Conservation (phyloP, 495 filamentous ascomycete species). For the Elasticomyces elasticus region DNA sequence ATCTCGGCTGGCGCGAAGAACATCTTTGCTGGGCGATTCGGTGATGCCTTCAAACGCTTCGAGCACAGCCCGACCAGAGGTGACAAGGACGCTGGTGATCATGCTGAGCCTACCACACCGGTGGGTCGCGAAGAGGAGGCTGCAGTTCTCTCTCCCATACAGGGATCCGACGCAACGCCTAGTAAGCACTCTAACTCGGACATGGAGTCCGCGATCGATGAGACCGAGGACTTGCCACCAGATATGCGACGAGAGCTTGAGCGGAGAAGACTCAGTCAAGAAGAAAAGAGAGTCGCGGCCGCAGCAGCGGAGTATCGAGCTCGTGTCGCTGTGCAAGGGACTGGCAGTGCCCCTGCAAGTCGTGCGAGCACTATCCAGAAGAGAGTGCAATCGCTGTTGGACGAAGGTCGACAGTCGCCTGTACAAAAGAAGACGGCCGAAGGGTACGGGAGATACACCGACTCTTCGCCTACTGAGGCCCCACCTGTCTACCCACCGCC, state of each 20-base stretch:
- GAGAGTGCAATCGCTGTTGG: conserved; percentile 76
- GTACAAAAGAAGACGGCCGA: conserved; percentile 57
- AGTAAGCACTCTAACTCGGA: conserved; percentile 59
- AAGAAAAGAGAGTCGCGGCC: conserved; percentile 83
- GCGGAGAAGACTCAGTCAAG: conserved; percentile 68
- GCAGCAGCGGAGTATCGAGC: conserved; percentile 86
- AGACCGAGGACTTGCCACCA: conserved; percentile 64
- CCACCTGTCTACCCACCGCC: conserved; percentile 6
- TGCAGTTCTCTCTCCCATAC: conserved; percentile 55
- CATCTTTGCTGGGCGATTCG: conserved; percentile 82
- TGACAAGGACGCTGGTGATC: neutral
- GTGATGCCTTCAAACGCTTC: conserved; percentile 90
- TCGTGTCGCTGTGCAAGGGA: conserved; percentile 53
- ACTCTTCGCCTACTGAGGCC: conserved; percentile 23
- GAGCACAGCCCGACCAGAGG: conserved; percentile 50
- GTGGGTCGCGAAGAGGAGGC: conserved; percentile 40
- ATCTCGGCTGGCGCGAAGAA: conserved; percentile 60
- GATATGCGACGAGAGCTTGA: conserved; percentile 90
- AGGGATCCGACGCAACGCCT: conserved; percentile 65
- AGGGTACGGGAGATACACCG: conserved; percentile 80
- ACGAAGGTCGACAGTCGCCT: conserved; percentile 57
- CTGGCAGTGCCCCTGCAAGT: conserved; percentile 2
- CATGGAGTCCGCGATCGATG: conserved; percentile 36
- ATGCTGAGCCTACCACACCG: conserved; percentile 4
- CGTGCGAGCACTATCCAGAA: conserved; percentile 69